A percentile compares a stretch with the other conserved stretches of the same genome.
Evolutionary conservation across 2,329 filamentous ascomycete genomes (phyloP).

Genomic region (Pleomassaria siparia): DNA sequence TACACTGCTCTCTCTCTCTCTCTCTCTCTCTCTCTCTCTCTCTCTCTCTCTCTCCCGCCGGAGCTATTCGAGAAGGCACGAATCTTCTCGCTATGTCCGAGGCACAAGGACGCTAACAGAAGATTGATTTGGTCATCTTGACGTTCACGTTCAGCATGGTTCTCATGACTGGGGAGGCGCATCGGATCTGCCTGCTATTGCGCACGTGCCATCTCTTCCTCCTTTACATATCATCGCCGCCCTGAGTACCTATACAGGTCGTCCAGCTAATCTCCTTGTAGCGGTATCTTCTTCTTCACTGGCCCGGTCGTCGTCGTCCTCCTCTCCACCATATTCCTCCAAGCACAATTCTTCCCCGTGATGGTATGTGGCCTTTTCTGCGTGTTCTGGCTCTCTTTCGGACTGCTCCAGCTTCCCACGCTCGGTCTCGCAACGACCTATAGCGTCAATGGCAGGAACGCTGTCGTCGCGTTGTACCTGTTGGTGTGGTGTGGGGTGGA

Average conservation of each 20-base stretch:
- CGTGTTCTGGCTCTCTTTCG: slow-evolving; percentile 58
- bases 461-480: slow-evolving; percentile 53
- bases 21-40: too few species aligned
- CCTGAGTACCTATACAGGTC: background rate
- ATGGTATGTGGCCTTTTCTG: slow-evolving; percentile 56
- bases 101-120: background rate
- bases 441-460: slow-evolving; percentile 47
- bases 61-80: slow-evolving; percentile 32
- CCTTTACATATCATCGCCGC: background rate
- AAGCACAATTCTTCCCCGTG: slow-evolving; percentile 44
- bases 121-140: slow-evolving; percentile 40
- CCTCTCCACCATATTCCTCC: slow-evolving; percentile 53
- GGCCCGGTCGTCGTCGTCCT: slow-evolving; percentile 53
- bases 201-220: slow-evolving; percentile 16
- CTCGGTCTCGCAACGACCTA: slow-evolving; percentile 51
- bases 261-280: slow-evolving; percentile 5
- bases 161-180: slow-evolving; percentile 44
- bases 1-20: too few species aligned
- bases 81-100: too few species aligned
- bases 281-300: slow-evolving; percentile 47
- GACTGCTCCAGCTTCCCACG: slow-evolving; percentile 53
- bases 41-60: slow-evolving; percentile 25
- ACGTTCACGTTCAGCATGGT: slow-evolving; percentile 46
- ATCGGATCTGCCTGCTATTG: slow-evolving; percentile 38
- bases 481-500: slow-evolving; percentile 57